phyloP scores from a whole-genome alignment of 2,329 filamentous ascomycete genomes.

The Zymoseptoria passerinii region DNA sequence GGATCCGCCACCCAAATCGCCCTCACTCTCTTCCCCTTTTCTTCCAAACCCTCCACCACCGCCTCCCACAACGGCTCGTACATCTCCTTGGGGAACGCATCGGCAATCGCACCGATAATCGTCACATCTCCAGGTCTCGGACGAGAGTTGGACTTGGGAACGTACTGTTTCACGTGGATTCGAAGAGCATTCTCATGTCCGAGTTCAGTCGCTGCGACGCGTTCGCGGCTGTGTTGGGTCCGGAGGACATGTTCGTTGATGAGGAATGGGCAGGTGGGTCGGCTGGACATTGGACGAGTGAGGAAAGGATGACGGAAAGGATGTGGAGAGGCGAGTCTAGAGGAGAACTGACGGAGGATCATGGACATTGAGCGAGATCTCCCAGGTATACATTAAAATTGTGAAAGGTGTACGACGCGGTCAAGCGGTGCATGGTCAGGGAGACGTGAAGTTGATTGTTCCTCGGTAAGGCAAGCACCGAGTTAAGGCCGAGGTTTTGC shows the following conservation, averaged over 20 bases:
- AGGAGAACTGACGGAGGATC: neutral
- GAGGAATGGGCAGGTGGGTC: constrained; percentile 1
- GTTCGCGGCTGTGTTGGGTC: constrained; percentile 12
- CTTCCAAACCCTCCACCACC: constrained; percentile 65
- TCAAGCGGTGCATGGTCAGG: too few species aligned
- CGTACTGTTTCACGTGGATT: constrained; percentile 61
- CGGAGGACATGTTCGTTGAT: constrained; percentile 10
- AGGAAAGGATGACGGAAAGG: neutral
- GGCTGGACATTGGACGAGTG: neutral
- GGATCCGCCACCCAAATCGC: constrained; percentile 83
- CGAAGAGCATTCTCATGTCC: constrained; percentile 8
- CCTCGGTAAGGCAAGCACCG: too few species aligned
- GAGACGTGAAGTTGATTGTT: too few species aligned
- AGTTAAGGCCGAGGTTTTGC: too few species aligned
- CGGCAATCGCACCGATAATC: constrained; percentile 77
- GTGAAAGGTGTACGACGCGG: neutral
- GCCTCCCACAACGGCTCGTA: constrained; percentile 50
- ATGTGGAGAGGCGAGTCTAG: neutral
- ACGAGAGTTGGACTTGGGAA: constrained; percentile 43
- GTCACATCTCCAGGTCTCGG: constrained; percentile 72
- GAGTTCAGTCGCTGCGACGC: constrained; percentile 5
- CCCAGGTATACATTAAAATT: neutral
- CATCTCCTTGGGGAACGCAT: constrained; percentile 72
- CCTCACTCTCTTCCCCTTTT: constrained; percentile 59
- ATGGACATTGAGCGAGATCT: neutral